Percentiles rank a stretch among this genome's conserved stretches.
These are phyloP conservation scores for Fusarium devonianum DNA, from an alignment of 2,329 filamentous ascomycete species.

Conservation along the genomic window DNA sequence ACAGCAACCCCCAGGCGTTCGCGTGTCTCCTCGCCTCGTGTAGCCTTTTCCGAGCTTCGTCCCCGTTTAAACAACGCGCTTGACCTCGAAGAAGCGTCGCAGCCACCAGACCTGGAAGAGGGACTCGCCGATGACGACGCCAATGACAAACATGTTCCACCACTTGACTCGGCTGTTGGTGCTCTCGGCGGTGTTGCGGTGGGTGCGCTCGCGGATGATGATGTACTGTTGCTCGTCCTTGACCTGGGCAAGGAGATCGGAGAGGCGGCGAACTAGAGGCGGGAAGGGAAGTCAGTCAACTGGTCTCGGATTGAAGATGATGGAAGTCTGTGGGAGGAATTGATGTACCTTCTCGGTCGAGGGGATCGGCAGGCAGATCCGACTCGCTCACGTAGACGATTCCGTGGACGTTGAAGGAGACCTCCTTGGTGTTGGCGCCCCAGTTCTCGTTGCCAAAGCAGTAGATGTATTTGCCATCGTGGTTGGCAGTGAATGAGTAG, in stretches of 20 bases:
- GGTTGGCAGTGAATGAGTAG: constrained; percentile 84
- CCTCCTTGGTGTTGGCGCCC: constrained; percentile 95
- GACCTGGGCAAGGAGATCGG: constrained; percentile 86
- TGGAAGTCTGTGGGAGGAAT: neutral
- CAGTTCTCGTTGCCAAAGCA: constrained; percentile 99
- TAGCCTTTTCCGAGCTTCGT: constrained; percentile 8
- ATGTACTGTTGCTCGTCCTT: constrained; percentile 99
- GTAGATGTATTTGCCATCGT: constrained; percentile 91
- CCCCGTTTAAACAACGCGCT: constrained; percentile 66
- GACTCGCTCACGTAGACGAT: constrained; percentile 95
- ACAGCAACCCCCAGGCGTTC: constrained; percentile 14
- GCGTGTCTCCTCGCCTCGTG: constrained; percentile 8
- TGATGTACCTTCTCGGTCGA: constrained; percentile 83
- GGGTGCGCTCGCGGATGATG: constrained; percentile 90
- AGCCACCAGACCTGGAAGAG: constrained; percentile 99
- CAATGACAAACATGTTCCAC: constrained; percentile 98
- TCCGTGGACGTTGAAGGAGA: constrained; percentile 98
- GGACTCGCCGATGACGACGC: constrained; percentile 86
- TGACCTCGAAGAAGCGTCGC: constrained; percentile 95
- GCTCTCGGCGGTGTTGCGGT: constrained; percentile 98
- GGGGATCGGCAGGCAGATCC: constrained; percentile 83
- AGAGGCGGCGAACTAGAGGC: constrained; percentile 75
- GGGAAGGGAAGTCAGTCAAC: constrained; percentile 19
- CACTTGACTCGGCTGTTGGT: constrained; percentile 98
- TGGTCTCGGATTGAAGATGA: neutral